phyloP scores from a whole-genome alignment of 345 rosid genomes.

The Eucalyptus globulus region DNA sequence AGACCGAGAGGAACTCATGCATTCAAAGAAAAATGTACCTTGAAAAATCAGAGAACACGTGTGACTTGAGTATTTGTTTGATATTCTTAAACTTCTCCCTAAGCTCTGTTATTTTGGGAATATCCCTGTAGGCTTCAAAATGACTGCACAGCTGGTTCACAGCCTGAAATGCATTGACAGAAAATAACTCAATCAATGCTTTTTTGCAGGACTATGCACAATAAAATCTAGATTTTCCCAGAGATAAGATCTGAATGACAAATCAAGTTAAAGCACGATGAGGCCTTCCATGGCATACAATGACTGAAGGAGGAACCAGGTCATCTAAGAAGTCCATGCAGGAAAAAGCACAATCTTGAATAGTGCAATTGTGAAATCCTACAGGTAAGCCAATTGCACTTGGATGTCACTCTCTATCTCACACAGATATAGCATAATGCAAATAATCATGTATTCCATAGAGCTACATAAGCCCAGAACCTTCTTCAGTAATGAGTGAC shows the following conservation, averaged over 20 bases:
- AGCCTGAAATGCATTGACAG: conserved; percentile 54
- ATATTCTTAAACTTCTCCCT: conserved; percentile 93
- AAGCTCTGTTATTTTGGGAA: conserved; percentile 95
- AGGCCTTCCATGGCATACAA: not conserved
- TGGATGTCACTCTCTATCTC: not conserved
- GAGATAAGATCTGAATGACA: not conserved
- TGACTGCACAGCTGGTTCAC: conserved; percentile 95
- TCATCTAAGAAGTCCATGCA: not conserved
- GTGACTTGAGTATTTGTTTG: conserved; percentile 92
- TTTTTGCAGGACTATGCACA: not conserved
- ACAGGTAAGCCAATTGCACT: not conserved
- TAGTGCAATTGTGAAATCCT: not conserved
- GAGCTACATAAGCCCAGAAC: not conserved
- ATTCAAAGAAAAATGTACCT: conserved; percentile 31
- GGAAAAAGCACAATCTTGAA: not conserved
- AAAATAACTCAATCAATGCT: not conserved
- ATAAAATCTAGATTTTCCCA: not conserved
- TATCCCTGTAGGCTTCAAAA: conserved; percentile 95
- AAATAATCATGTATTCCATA: not conserved
- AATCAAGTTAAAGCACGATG: not conserved
- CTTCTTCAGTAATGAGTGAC: not conserved
- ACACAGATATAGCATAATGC: not conserved
- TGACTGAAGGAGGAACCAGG: not conserved
- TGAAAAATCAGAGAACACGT: conserved; percentile 91
- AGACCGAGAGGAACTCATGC: not conserved